Base-by-base conservation (phyloP, 345 rosid genomes). In the Passiflora organensis region DNA sequence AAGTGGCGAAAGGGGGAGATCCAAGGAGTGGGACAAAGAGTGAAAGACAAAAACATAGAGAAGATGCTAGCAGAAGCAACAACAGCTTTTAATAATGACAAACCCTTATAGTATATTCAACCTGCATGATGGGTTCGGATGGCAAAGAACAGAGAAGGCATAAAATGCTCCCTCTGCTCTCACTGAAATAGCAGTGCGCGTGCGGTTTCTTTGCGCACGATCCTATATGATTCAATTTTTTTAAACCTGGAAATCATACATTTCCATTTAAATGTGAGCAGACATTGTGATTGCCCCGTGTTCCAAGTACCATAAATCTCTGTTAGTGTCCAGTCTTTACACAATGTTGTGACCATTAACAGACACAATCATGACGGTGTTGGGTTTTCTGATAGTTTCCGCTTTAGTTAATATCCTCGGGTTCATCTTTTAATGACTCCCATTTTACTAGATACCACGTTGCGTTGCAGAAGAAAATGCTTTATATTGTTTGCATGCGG, bases 151-250 rank as follows among this genome's bases (percentile, higher is more conserved):
- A 53, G 18, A 66, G 14, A 14, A 10, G 44, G 63, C 47, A 32
- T 18, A 41, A 20, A 28, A 43, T 52, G 51, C 20, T 10, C 5
- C 14, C 24, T 6, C 58, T 45, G 32, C 47, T 16, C 12, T 0
- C 43, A 20, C 62, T 22, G 45, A 21, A 18, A n/a, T 6, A 49
- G 14, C 73, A 70, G 78, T 75, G 64, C 81, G 83, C 82, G 76
- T 82, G 85, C 81, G 71, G 72, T 66, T 60, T 42, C 46, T 56
- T 67, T 67, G 69, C 82, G 76, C 77, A 59, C 64, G 82, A 73
- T 77, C 73, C 73, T 55, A 73, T 47, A 41, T 12, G 25, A 11
- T 42, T 43, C 49, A 21, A 10, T 16, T 25, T 28, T 23, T 10
- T 34, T 1, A 2, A 24, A n/a, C 41, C 48, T 17, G 17, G 44